Evolutionary conservation across 2,329 filamentous ascomycete species (phyloP).

Genomic region (Tolypocladium album): DNA sequence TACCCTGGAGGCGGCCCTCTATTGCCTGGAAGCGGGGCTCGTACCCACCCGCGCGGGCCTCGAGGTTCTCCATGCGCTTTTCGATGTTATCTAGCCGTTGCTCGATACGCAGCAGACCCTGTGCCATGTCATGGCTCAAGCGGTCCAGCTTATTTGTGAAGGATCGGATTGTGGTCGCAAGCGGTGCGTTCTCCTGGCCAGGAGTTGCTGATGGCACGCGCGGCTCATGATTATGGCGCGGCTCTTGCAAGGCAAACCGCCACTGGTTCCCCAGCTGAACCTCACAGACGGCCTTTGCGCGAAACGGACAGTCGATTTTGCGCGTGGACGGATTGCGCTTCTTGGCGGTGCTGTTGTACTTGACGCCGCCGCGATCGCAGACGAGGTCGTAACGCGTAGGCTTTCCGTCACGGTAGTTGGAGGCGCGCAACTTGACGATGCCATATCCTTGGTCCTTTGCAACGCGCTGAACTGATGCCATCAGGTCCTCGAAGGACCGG

Average conservation of each 20-base stretch:
- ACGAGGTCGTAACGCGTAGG: conserved; percentile 53
- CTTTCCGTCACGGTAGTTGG: conserved; percentile 53
- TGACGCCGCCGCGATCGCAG: conserved; percentile 52
- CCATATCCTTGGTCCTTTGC: conserved; percentile 53
- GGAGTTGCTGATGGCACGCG: conserved; percentile 42
- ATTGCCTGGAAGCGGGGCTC: conserved; percentile 34
- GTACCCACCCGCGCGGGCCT: conserved; percentile 30
- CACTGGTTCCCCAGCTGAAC: conserved; percentile 52
- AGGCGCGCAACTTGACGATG: conserved; percentile 51
- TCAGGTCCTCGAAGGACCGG: conserved; percentile 46
- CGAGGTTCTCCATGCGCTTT: conserved; percentile 44
- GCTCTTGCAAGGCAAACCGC: conserved; percentile 51
- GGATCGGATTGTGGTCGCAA: conserved; percentile 46
- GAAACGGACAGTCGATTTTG: conserved; percentile 54
- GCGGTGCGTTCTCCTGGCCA: conserved; percentile 46
- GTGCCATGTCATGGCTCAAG: conserved; percentile 43
- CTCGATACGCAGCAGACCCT: conserved; percentile 41
- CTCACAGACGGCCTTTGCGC: conserved; percentile 53
- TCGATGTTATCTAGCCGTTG: conserved; percentile 39
- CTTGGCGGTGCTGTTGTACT: conserved; percentile 55
- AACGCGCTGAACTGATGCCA: conserved; percentile 45
- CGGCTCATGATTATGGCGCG: conserved; percentile 51
- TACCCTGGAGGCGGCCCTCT: conserved; percentile 28
- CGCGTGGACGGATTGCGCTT: conserved; percentile 53
- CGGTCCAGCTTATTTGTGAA: conserved; percentile 51